phyloP scores from a whole-genome alignment of 306 rosid genomes.

The Glycine soja region DNA sequence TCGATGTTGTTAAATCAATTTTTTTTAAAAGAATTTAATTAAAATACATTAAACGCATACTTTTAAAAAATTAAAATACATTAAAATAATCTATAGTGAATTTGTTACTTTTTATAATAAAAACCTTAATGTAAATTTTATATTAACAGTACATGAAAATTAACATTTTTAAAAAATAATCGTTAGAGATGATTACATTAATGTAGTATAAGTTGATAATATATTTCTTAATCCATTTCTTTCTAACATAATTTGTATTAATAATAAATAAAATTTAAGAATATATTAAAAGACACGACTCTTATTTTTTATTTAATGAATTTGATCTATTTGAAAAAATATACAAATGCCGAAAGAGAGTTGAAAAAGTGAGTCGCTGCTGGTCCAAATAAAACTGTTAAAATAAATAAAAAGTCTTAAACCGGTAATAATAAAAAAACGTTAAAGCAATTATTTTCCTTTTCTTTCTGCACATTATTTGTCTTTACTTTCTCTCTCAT shows the following conservation, averaged over 20 bases:
- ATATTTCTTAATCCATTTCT: no score
- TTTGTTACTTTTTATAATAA: no score
- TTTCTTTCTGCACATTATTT: neutral
- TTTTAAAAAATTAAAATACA: no score
- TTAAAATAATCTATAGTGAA: no score
- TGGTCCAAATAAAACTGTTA: constrained; percentile 12
- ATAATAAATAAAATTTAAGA: neutral
- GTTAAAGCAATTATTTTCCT: neutral
- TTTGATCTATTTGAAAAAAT: neutral
- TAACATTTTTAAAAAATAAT: no score
- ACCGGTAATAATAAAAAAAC: neutral
- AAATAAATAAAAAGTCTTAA: neutral
- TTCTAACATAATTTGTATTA: no score
- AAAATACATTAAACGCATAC: no score
- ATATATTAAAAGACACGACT: neutral
- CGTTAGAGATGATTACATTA: no score
- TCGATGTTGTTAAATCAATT: neutral
- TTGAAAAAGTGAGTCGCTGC: neutral
- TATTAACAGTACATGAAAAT: no score
- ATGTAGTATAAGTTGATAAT: no score
- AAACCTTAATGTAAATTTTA: no score
- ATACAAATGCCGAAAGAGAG: neutral
- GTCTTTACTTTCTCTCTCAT: neutral
- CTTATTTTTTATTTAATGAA: neutral
- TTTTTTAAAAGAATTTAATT: neutral